Conservation (phyloP, 306 rosid genomes). For the Citrullus amarus region DNA sequence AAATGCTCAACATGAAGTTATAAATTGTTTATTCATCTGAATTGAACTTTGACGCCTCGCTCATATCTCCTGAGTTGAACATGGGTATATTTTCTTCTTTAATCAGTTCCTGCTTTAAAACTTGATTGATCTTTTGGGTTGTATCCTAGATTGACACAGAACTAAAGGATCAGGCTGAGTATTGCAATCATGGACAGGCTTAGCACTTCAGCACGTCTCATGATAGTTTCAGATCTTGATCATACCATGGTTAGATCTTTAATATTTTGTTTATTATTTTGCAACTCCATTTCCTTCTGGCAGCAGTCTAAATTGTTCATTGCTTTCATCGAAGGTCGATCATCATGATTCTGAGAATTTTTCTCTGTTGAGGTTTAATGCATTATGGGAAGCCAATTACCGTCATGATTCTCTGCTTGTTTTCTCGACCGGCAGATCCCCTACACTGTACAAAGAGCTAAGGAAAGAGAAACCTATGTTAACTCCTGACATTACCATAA, state of each 20-base stretch:
- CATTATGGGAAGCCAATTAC: slow-evolving; percentile 79
- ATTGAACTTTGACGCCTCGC: not conserved
- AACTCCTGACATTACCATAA: slow-evolving; percentile 84
- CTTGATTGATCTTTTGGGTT: not conserved
- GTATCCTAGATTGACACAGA: not conserved
- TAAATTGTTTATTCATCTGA: not conserved
- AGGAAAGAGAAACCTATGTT: slow-evolving; percentile 94
- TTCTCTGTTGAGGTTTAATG: slow-evolving; percentile 73
- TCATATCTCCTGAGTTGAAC: not conserved
- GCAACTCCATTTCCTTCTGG: not conserved
- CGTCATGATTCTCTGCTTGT: slow-evolving; percentile 85
- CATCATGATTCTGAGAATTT: slow-evolving; percentile 76
- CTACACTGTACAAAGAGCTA: slow-evolving; percentile 69
- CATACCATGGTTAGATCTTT: slow-evolving; percentile 69
- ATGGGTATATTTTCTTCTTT: not conserved
- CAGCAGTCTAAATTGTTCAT: slow-evolving; percentile 15
- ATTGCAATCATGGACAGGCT: slow-evolving; percentile 53
- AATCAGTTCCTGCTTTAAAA: not conserved
- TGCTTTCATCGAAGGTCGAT: slow-evolving; percentile 61
- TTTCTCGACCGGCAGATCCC: slow-evolving; percentile 93
- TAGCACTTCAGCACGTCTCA: slow-evolving; percentile 45
- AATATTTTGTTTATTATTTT: not conserved
- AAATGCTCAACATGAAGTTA: not conserved
- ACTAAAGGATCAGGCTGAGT: slow-evolving; percentile 21
- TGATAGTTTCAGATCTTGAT: slow-evolving; percentile 99